phyloP scores from a whole-genome alignment of 805 yeast genomes.

The Ogataea methanolica region DNA sequence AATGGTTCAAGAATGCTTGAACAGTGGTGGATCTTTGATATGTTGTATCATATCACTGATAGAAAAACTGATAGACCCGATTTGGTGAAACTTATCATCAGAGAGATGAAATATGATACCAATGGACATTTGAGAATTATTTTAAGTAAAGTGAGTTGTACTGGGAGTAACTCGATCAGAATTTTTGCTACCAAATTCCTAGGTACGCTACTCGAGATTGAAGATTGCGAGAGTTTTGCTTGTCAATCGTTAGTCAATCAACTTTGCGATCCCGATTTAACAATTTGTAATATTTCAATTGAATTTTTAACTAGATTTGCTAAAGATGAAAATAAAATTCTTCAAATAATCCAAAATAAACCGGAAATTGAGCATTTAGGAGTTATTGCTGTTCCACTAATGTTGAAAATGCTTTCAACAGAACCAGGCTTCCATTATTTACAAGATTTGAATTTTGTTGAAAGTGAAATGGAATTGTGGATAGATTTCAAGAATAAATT shows the following conservation, averaged over 20 bases:
- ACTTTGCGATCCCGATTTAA: slow-evolving; percentile 59
- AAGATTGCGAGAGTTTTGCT: slow-evolving; percentile 40
- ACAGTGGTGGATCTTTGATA: slow-evolving; percentile 81
- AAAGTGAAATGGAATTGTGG: slow-evolving; percentile 68
- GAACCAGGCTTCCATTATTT: slow-evolving; percentile 68
- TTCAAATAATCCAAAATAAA: slow-evolving; percentile 43
- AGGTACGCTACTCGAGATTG: slow-evolving; percentile 33
- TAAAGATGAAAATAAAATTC: slow-evolving; percentile 39
- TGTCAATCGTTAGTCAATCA: slow-evolving; percentile 57
- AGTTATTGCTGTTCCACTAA: slow-evolving; percentile 37
- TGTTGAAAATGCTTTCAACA: slow-evolving; percentile 60
- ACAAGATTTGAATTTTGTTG: slow-evolving; percentile 53
- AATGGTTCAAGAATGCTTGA: slow-evolving; percentile 68
- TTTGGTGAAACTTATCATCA: slow-evolving; percentile 52
- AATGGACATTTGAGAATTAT: slow-evolving; percentile 62
- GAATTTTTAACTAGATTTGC: slow-evolving; percentile 50
- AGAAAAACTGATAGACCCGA: slow-evolving; percentile 50
- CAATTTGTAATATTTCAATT: slow-evolving; percentile 55
- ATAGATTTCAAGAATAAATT: slow-evolving; percentile 39
- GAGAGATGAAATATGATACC: slow-evolving; percentile 53
- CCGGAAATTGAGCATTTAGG: slow-evolving; percentile 47
- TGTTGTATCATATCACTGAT: slow-evolving; percentile 66
- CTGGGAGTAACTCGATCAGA: slow-evolving; percentile 49
- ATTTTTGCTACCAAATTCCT: slow-evolving; percentile 52
- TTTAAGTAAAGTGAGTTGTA: slow-evolving; percentile 57